Evolutionary conservation across 495 filamentous ascomycete species (phyloP).

Genomic region (Podospora fimiseda): DNA sequence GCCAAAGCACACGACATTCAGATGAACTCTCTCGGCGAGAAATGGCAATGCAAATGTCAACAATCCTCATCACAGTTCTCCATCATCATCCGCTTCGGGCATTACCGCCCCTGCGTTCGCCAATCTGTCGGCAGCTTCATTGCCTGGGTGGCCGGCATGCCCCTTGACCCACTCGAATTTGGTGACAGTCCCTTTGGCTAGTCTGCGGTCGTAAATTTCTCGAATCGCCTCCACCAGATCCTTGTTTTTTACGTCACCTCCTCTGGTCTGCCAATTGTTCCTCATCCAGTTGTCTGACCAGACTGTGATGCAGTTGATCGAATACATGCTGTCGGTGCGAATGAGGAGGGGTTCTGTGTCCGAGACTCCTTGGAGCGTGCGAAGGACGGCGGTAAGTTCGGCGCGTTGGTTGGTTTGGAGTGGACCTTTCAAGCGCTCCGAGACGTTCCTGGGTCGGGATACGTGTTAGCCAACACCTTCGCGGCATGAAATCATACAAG

Average conservation of each 20-base stretch:
- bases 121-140: constrained; percentile 71
- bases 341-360: constrained; percentile 56
- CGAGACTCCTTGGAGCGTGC: constrained; percentile 66
- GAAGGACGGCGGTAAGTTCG: constrained; percentile 80
- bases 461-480: no score
- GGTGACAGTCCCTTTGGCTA: constrained; percentile 53
- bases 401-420: constrained; percentile 91
- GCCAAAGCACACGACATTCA: no score
- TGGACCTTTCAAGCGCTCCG: constrained; percentile 66
- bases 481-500: no score
- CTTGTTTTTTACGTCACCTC: constrained; percentile 73
- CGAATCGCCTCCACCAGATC: constrained; percentile 74
- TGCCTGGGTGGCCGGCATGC: constrained; percentile 61
- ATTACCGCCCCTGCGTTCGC: constrained; percentile 53
- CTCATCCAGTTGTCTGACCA: constrained; percentile 77
- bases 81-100: constrained; percentile 4
- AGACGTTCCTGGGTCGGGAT: constrained; percentile 55
- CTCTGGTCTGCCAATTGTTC: constrained; percentile 71
- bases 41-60: no score
- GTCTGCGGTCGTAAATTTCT: constrained; percentile 63
- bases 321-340: constrained; percentile 77
- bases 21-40: no score
- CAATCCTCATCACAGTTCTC: constrained; percentile 8
- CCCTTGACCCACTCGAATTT: constrained; percentile 86
- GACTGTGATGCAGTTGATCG: constrained; percentile 80